A percentile compares a stretch with the other conserved stretches of the same genome.
phyloP scores from a whole-genome alignment of 1,284 basidiomycete genomes.

The Leucoagaricus sp. region DNA sequence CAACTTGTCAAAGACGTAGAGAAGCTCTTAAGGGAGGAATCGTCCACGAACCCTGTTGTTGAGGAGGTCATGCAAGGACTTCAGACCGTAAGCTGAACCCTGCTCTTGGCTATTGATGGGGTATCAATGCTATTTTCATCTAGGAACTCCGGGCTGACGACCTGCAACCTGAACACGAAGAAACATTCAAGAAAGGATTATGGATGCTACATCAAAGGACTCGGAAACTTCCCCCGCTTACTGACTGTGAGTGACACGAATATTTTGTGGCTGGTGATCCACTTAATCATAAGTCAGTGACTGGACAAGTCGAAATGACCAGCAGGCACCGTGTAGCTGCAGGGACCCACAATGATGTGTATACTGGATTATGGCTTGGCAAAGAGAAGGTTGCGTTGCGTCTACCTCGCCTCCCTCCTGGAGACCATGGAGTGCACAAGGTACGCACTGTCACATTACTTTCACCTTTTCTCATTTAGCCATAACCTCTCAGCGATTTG shows the following conservation, averaged over 20 bases:
- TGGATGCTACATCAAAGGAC: conserved; percentile 38
- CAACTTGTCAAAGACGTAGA: conserved; percentile 33
- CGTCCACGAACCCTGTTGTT: conserved; percentile 25
- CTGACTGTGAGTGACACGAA: conserved; percentile 34
- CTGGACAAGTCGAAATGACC: conserved; percentile 39
- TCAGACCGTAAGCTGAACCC: conserved; percentile 34
- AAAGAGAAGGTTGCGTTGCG: conserved; percentile 37
- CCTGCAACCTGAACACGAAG: conserved; percentile 30
- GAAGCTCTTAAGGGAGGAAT: conserved; percentile 27
- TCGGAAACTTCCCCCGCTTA: conserved; percentile 38
- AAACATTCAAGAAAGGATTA: conserved; percentile 37
- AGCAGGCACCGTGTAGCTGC: conserved; percentile 30
- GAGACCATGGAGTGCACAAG: conserved; percentile 32
- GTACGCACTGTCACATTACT: conserved; percentile 26
- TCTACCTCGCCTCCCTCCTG: conserved; percentile 32
- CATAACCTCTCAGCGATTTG: conserved; percentile 35
- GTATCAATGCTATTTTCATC: not conserved
- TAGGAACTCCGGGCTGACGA: conserved; percentile 39
- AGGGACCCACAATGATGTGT: conserved; percentile 44
- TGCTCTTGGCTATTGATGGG: not conserved
- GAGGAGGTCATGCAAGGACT: conserved; percentile 42
- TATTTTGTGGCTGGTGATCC: not conserved
- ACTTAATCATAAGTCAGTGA: conserved; percentile 32
- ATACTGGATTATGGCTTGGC: conserved; percentile 41
- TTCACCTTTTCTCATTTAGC: not conserved